phyloP scores from a whole-genome alignment of 768 basidiomycete genomes.

The Russula emetica region DNA sequence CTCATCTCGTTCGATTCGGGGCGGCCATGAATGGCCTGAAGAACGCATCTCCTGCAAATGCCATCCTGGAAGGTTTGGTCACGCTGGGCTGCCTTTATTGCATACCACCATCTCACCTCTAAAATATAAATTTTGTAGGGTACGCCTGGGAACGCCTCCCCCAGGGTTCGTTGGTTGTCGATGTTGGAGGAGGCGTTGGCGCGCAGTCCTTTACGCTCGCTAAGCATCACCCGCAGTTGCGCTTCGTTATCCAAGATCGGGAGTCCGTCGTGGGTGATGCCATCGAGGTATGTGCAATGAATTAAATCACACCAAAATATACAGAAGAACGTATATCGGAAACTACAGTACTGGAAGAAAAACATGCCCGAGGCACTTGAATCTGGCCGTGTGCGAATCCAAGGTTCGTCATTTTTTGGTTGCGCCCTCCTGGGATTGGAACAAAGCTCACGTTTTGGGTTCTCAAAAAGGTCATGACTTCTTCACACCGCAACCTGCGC shows the following conservation, averaged over 20 bases:
- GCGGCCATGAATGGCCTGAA: slow-evolving; percentile 12
- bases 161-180: slow-evolving; percentile 14
- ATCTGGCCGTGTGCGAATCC: slow-evolving; percentile 2
- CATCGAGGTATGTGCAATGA: slow-evolving; percentile 1
- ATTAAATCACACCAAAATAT: not conserved
- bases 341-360: slow-evolving; percentile 7
- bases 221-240: not conserved
- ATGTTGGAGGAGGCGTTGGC: slow-evolving; percentile 11
- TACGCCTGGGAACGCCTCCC: slow-evolving; percentile 12
- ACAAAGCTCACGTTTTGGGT: not conserved
- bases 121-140: not conserved
- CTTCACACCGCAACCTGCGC: slow-evolving; percentile 2
- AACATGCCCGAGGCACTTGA: not conserved
- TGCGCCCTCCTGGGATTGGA: too few relatives aligned
- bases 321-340: too few relatives aligned
- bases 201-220: slow-evolving; percentile 13
- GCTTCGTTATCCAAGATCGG: slow-evolving; percentile 20
- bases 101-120: not conserved
- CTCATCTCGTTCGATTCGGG: slow-evolving; percentile 6
- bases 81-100: not conserved
- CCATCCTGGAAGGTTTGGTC: slow-evolving; percentile 8
- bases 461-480: not conserved
- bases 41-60: not conserved
- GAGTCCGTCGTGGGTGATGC: slow-evolving; percentile 4
- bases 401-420: not conserved